Base-by-base conservation (phyloP, 352 stramenopile species). In the Phytophthora boehmeriae region DNA sequence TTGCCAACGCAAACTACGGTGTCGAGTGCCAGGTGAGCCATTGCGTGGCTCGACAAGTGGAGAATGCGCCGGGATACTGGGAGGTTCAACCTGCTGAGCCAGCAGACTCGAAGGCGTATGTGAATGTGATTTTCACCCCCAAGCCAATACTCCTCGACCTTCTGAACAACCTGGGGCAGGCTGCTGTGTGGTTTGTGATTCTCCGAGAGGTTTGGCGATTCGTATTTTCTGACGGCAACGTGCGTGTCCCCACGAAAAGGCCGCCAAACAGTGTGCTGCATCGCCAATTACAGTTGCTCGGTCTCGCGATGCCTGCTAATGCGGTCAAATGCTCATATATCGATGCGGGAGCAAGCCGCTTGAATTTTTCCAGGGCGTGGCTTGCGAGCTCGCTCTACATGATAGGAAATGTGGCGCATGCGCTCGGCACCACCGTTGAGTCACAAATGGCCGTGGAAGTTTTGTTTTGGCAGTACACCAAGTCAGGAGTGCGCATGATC, bases 391-490 rank as follows among this genome's bases (percentile, higher is more conserved):
- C 62, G 22, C 53, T 49, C 22, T 70, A 70, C 48, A 57, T 70
- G 42, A 54, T 70, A 16, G 62, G 54, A 9, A 57, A 54, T 51
- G 50, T 43, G 22, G 57, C 45, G 6, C 59, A 57, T 28, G 62
- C 48, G 27, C 10, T 70, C 17, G 55, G 62, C 2, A 59, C 62
- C 8, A 59, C 54, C 16, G 42, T 56, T 20, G 54, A 66, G 54
- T 65, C 62, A 16, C 54, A 70, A 44, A 70, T 65, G 54, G 49
- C 51, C 25, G 42, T 68, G 6, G 59, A 68, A 30, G 42, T 68
- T 0, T 16, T 60, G 10, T 70, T 56, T 32, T 70, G 54, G 47
- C 48, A 70, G 22, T 70, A 60, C 22, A 42, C 13, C 16, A 53
- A 50, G 6, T 57, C 46, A 3, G 47, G n/a, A 35, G 63, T 10